Base-by-base conservation (phyloP, 495 filamentous ascomycete genomes). In the Pyronema omphalodes region DNA sequence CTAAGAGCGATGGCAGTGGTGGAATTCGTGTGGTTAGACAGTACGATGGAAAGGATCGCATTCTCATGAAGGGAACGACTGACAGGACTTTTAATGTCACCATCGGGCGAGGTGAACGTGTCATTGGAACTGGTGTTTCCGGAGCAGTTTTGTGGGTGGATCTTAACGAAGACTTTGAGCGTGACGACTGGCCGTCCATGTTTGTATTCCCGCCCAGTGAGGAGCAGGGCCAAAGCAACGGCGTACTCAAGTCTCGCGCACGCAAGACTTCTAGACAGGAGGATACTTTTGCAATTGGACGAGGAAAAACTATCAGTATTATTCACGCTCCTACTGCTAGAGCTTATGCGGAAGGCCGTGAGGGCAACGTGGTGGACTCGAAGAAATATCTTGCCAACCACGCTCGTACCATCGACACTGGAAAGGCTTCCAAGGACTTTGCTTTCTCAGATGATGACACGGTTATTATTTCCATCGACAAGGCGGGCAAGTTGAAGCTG, bases 381-480 rank as follows among this genome's bases (percentile, higher is more conserved):
- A 66, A 93, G 64, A 86, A 80, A 61, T 93, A 93, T 58, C 78
- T 93, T 59, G 78, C 79, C 57, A 81, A 93, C 57, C 88, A 83
- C 61, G 79, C 82, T 39, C 73, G 94, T 56, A 89, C 86, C 68
- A 91, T 99, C 66, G 83, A 85, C 44, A 95, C 87, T 52, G 93
- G 93, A 50, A 99, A 99, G 69, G 93, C 93, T 46, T 89, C 88
- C 34, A 96, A 99, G 67, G 93, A 99, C 60, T 99, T 96, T 66
- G 78, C 81, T 45, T 99, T 99, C 70, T 94, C 88, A 66, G 86
- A 88, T 61, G 93, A 96, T 69, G 93, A 99, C 64, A 84, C 81
- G 1, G 77, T 86, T 23, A 87, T 99, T 62, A 88, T 88, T 18
- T 94, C 91, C 44, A 78, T 99, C 37, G 93, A 99, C 66, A 96